Base-by-base conservation (phyloP, 768 basidiomycete species). In the Peribolospora baueri region DNA sequence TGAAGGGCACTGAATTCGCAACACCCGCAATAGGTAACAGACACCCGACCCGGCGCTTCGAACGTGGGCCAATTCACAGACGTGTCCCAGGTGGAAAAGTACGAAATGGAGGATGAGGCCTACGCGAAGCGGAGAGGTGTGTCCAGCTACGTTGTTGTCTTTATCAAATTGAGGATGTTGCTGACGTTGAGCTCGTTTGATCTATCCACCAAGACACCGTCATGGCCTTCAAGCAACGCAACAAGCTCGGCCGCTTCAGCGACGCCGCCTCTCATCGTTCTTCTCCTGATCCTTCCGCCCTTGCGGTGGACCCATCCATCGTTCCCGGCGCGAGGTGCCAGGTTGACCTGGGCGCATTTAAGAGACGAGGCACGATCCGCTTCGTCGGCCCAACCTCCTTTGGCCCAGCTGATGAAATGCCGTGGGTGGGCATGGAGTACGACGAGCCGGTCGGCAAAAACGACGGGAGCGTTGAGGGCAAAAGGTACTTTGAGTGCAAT, bases 371-470 rank as follows among this genome's bases (percentile, higher is more conserved):
- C 0, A 78, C 78, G 0, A 80, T 95, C 46, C 73, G 79, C n/a
- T 95, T 80, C 61, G 79, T 87, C 38, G 91, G 91, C 0, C 66
- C 70, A 43, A 85, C 88, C 0, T 72, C 74, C 55, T 93, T 95
- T 63, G 76, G 76, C 7, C 75, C 73, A 56, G 75, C 71, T 10
- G 64, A 67, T 3, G 77, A 80, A 0, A 67, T 66, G 0, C 61
- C 77, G 0, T 97, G 90, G 90, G 75, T 95, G 1, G 91, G 91
- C 0, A 72, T 97, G 14, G 85, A 91, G 65, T 84, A 88, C 63
- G 91, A 97, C 64, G 91, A 97, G 62, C 90, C 91, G 3, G 73
- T 85, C 36, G 91, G 91, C 8, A 95, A 90, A 70, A 88, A 90
- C 58, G 83, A 95, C 66, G 91, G 91, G 61, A 91, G 88, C 0